Evolutionary conservation across 257 asterid genomes (phyloP), one percentile per base, ranked within the genome.

Genomic region (Penstemon newberryi): DNA sequence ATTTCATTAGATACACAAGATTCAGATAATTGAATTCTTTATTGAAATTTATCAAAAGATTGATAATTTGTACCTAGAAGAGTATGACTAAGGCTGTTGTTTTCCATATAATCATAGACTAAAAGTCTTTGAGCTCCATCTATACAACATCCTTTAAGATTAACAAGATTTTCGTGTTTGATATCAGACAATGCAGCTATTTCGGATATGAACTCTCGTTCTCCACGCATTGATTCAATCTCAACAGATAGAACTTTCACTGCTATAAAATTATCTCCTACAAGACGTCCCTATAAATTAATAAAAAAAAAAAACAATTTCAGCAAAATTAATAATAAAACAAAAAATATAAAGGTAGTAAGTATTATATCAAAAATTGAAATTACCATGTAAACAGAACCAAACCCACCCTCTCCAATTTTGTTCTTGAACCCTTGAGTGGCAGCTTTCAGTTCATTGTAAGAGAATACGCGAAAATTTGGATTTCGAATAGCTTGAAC

Each of bases 391-490:
- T 88, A 90, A 70, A 90, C 96, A 73, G 67, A 47, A 53, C 94
- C 92, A 65, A 83, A 83, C 19, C 85, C 94, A 7, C 97, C 96
- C 56, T 87, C 87, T 64, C 96, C 97, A 65, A 90, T 77, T 73
- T 87, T 87, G 80, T 84, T 73, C 70, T 75, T 83, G 70, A 88
- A 90, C 3, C 90, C 94, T 51, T 77, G 86, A 42, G 96, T 86
- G 8, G 89, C 94, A 46, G 76, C 55, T 77, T 78, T 70, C 71
- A 90, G 75, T 25, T 84, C 89, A 5, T 72, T 47, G 81, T 81
- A 83, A 8, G 83, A 50, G 63, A 81, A 86, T 18, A 90, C 92
- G 0, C 78, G 79, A 65, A 88, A 80, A 57, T 67, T 63, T 12
- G 69, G 73, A 47, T 62, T 73, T 42, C 57, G 65, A 45, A 53